A percentile compares a stretch with the other conserved stretches of the same genome.
Conservation (phyloP, 192 early-diverging fungal species). For the Coemansia sp. region DNA sequence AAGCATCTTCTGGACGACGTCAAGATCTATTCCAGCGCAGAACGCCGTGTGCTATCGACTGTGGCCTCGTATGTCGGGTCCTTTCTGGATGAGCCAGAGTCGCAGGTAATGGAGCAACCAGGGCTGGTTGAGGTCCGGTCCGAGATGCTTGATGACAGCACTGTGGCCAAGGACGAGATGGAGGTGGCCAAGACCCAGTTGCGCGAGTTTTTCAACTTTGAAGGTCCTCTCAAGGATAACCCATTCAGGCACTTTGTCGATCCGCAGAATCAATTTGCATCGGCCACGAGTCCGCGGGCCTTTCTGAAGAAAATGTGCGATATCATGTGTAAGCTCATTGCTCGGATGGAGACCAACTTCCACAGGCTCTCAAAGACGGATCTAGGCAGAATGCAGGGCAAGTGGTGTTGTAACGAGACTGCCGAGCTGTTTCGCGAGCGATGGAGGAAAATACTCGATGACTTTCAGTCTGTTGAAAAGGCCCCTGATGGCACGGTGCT, state of each 20-base stretch:
- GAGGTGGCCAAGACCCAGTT: slow-evolving; percentile 82
- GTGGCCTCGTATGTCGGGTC: slow-evolving; percentile 59
- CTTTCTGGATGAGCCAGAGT: slow-evolving; percentile 53
- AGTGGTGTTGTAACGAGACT: slow-evolving; percentile 92
- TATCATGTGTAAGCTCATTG: slow-evolving; percentile 65
- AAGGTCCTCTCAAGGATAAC: slow-evolving; percentile 26
- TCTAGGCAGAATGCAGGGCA: slow-evolving; percentile 57
- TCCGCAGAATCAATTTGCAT: slow-evolving; percentile 27
- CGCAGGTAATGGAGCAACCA: slow-evolving; percentile 31
- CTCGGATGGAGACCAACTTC: slow-evolving; percentile 81
- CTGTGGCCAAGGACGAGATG: slow-evolving; percentile 92
- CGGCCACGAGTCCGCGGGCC: slow-evolving; percentile 36
- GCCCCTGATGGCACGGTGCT: not conserved
- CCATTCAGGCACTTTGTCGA: slow-evolving; percentile 18
- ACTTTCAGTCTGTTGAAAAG: slow-evolving; percentile 61
- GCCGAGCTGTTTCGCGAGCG: slow-evolving; percentile 85
- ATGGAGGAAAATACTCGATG: slow-evolving; percentile 95
- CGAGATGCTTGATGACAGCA: slow-evolving; percentile 93
- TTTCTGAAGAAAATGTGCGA: slow-evolving; percentile 72
- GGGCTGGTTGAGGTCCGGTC: slow-evolving; percentile 70
- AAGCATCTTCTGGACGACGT: slow-evolving; percentile 83
- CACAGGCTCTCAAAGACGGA: slow-evolving; percentile 56
- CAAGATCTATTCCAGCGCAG: slow-evolving; percentile 80
- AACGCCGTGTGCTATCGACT: slow-evolving; percentile 86
- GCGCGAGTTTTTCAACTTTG: slow-evolving; percentile 62